Percentiles rank a stretch among this genome's conserved stretches.
Evolutionary conservation across 176 grass and related monocot species (phyloP).

Genomic region (Oryza rufipogon): DNA sequence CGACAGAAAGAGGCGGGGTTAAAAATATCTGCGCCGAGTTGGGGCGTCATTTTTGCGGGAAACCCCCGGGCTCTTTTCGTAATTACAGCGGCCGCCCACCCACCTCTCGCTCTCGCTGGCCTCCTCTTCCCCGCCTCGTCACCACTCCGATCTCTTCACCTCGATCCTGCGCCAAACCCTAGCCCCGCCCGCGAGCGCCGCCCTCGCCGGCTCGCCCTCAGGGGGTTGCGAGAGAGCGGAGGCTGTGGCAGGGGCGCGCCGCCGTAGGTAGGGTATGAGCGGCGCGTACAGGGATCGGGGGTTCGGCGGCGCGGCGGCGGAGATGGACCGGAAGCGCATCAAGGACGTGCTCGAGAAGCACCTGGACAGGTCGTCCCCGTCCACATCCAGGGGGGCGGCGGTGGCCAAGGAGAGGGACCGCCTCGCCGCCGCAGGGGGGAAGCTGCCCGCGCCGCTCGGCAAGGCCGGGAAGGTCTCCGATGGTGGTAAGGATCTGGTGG

Average conservation of each 20-base stretch:
- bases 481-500: slow-evolving; percentile 51
- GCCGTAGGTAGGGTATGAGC: slow-evolving; percentile 26
- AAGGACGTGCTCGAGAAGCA: slow-evolving; percentile 84
- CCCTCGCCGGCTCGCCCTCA: background rate
- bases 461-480: slow-evolving; percentile 71
- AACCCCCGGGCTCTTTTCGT: slow-evolving; percentile 26
- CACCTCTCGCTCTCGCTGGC: background rate
- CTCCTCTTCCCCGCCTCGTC: slow-evolving; percentile 29
- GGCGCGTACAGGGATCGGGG: slow-evolving; percentile 64
- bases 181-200: slow-evolving; percentile 40
- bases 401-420: slow-evolving; percentile 58
- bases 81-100: slow-evolving; percentile 36
- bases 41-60: slow-evolving; percentile 35
- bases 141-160: slow-evolving; percentile 38
- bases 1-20: background rate
- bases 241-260: background rate
- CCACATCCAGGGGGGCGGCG: slow-evolving; percentile 58
- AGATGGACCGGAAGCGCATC: slow-evolving; percentile 81
- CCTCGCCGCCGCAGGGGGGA: slow-evolving; percentile 48
- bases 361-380: slow-evolving; percentile 73
- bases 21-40: slow-evolving; percentile 48
- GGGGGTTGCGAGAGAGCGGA: background rate
- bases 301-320: slow-evolving; percentile 34
- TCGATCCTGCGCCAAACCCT: slow-evolving; percentile 47
- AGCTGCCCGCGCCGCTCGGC: slow-evolving; percentile 51